phyloP scores from a whole-genome alignment of 139 green algal species.

The Choricystis sp. region DNA sequence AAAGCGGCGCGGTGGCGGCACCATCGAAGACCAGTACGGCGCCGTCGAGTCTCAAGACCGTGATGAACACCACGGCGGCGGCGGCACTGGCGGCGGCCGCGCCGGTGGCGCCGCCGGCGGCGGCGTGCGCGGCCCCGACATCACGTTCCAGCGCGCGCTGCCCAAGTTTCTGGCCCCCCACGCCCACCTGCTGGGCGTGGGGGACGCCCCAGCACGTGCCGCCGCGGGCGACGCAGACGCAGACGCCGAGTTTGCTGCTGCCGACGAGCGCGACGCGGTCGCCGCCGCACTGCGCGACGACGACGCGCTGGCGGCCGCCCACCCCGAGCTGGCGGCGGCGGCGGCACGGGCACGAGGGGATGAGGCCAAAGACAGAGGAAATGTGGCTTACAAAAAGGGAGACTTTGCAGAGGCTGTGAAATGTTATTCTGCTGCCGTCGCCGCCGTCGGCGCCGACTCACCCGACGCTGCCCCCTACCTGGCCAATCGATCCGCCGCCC shows the following conservation, averaged over 20 bases:
- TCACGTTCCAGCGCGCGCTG: background rate
- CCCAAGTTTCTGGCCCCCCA: background rate
- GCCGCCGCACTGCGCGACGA: background rate
- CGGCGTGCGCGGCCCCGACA: background rate
- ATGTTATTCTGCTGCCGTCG: background rate
- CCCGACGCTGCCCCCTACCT: background rate
- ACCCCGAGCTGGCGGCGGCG: background rate
- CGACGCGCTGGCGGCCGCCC: background rate
- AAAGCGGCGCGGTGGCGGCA: no score
- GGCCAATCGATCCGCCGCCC: background rate
- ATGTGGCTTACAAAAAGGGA: background rate
- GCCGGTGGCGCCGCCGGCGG: no score
- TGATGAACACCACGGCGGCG: background rate
- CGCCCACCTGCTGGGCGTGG: background rate
- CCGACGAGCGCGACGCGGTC: background rate
- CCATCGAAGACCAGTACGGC: background rate
- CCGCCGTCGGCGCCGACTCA: background rate
- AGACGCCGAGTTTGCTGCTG: no score
- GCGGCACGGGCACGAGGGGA: background rate
- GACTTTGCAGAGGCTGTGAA: background rate
- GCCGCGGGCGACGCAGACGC: background rate
- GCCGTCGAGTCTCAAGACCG: background rate
- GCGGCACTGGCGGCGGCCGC: no score
- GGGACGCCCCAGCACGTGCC: background rate
- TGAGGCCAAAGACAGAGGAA: background rate